Conservation (phyloP, 768 basidiomycete genomes). For the Hemileccinum impolitum region DNA sequence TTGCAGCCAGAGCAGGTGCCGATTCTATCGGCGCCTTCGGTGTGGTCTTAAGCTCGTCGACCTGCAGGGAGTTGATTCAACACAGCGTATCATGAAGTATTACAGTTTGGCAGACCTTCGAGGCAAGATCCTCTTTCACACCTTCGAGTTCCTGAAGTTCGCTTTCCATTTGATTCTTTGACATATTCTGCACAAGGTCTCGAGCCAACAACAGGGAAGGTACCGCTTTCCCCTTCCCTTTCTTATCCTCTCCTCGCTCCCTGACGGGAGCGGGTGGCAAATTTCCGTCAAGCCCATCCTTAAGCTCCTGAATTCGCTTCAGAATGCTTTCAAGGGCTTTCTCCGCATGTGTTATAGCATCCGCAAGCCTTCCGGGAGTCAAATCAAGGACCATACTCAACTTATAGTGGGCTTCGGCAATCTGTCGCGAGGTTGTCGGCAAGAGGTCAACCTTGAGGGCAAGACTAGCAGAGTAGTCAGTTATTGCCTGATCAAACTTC, state of each 20-base stretch:
- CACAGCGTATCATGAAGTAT: neutral
- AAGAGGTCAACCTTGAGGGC: constrained; percentile 69
- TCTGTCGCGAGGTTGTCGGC: constrained; percentile 85
- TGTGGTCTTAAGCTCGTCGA: constrained; percentile 85
- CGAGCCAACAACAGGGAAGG: constrained; percentile 37
- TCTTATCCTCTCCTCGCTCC: constrained; percentile 38
- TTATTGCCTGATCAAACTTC: constrained; percentile 93
- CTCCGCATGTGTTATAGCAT: constrained; percentile 79
- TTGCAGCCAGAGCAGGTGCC: constrained; percentile 69
- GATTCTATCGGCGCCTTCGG: constrained; percentile 60
- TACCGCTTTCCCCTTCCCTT: constrained; percentile 74
- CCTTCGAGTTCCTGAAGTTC: constrained; percentile 79
- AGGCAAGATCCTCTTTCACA: constrained; percentile 74
- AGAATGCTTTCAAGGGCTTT: constrained; percentile 77
- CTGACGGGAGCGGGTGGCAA: constrained; percentile 30
- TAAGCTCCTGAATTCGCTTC: constrained; percentile 60
- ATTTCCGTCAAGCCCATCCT: constrained; percentile 41
- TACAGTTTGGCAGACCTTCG: constrained; percentile 55
- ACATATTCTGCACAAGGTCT: constrained; percentile 63
- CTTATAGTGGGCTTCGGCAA: constrained; percentile 93
- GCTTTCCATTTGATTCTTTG: constrained; percentile 64
- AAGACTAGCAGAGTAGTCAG: constrained; percentile 80
- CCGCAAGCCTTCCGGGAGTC: constrained; percentile 77
- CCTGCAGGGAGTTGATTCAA: constrained; percentile 41
- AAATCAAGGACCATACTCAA: constrained; percentile 91